phyloP scores from a whole-genome alignment of 2,329 filamentous ascomycete genomes.

The Arachnomyces sp. region DNA sequence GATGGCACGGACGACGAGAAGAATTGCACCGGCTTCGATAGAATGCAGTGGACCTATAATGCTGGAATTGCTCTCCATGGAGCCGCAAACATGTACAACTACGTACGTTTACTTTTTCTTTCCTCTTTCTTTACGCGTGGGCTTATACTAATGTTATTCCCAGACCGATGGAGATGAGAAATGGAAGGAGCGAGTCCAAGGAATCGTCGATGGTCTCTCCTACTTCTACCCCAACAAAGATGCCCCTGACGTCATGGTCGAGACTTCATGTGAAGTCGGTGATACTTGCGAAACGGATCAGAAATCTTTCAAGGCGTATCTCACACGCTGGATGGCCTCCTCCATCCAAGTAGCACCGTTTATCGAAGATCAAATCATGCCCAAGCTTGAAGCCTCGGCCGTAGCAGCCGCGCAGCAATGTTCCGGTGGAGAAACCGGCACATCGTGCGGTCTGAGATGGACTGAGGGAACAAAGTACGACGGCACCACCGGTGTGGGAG shows the following conservation, averaged over 20 bases:
- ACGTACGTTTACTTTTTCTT: constrained; percentile 28
- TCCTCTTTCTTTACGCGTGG: no score
- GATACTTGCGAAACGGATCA: constrained; percentile 63
- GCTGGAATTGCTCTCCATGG: constrained; percentile 54
- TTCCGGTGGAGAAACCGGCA: constrained; percentile 50
- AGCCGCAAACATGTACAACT: constrained; percentile 62
- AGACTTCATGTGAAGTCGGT: constrained; percentile 58
- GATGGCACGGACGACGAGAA: constrained; percentile 45
- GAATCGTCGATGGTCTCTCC: constrained; percentile 45
- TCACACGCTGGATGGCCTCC: constrained; percentile 58
- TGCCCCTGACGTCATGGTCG: constrained; percentile 52
- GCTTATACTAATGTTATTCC: constrained; percentile 15
- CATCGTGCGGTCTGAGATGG: constrained; percentile 62
- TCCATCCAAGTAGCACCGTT: constrained; percentile 57
- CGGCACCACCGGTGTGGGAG: constrained; percentile 54
- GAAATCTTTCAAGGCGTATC: constrained; percentile 63
- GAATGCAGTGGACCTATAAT: constrained; percentile 59
- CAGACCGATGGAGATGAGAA: constrained; percentile 35
- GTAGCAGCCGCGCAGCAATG: constrained; percentile 56
- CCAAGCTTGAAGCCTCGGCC: constrained; percentile 52
- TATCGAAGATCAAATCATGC: constrained; percentile 48
- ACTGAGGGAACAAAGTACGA: constrained; percentile 43
- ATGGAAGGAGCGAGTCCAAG: constrained; percentile 52
- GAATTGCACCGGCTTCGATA: constrained; percentile 56
- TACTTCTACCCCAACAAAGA: constrained; percentile 45